phyloP scores from a whole-genome alignment of 1,284 basidiomycete genomes.

The Agaricales sp. region DNA sequence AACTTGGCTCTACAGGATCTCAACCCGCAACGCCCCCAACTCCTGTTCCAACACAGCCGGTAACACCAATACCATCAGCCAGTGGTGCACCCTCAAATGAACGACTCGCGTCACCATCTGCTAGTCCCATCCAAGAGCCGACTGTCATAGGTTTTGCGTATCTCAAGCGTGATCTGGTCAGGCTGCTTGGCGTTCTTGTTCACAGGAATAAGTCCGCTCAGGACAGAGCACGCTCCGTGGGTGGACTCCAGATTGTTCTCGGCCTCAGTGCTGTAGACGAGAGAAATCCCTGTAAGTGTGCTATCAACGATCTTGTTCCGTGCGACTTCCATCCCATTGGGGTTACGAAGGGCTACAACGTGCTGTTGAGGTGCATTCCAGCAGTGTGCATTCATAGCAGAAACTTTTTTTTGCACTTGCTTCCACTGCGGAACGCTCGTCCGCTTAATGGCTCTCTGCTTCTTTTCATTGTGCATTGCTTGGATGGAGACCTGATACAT shows the following conservation, averaged over 20 bases:
- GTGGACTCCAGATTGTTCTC: constrained; percentile 74
- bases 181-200: constrained; percentile 66
- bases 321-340: too few relatives aligned
- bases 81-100: too few relatives aligned
- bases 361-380: too few relatives aligned
- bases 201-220: constrained; percentile 56
- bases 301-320: too few relatives aligned
- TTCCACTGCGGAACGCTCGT: too few relatives aligned
- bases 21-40: constrained; percentile 14
- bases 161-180: constrained; percentile 76
- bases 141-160: constrained; percentile 60
- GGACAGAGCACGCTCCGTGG: constrained; percentile 57
- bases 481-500: constrained; percentile 6
- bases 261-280: constrained; percentile 85
- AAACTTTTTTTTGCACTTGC: background rate
- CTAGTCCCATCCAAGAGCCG: background rate
- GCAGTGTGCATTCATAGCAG: background rate
- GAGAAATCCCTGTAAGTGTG: constrained; percentile 81
- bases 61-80: constrained; percentile 18
- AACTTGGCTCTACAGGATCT: background rate
- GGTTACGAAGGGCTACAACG: too few relatives aligned
- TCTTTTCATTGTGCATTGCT: background rate
- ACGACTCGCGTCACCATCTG: too few relatives aligned
- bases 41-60: constrained; percentile 13
- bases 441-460: too few relatives aligned